Percentiles rank a stretch among this genome's conserved stretches.
These are phyloP conservation scores for Cnidoscolus chayamansa DNA, from an alignment of 441 rosid genomes.

Conservation along the genomic window DNA sequence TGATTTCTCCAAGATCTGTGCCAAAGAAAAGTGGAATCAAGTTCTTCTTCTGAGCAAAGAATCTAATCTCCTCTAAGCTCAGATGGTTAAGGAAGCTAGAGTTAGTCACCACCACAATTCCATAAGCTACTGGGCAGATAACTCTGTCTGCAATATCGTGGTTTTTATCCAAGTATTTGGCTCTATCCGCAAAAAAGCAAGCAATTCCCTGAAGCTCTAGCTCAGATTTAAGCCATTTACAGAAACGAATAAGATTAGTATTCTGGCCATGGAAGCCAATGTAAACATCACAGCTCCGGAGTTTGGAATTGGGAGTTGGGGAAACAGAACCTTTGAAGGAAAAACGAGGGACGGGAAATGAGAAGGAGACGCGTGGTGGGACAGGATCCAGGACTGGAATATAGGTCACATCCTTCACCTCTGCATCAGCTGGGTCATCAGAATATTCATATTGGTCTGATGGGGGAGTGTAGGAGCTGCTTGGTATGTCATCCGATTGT, in stretches of 20 bases:
- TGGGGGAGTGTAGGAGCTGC: constrained; percentile 86
- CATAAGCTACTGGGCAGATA: constrained; percentile 75
- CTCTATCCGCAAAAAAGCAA: constrained; percentile 83
- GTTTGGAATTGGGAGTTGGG: constrained; percentile 66
- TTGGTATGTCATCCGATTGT: constrained; percentile 71
- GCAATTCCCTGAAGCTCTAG: constrained; percentile 92
- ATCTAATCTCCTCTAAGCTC: constrained; percentile 43
- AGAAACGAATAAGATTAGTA: no score
- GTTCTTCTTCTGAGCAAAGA: constrained; percentile 50
- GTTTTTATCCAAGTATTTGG: constrained; percentile 75
- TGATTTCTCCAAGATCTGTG: constrained; percentile 54
- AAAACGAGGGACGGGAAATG: constrained; percentile 80
- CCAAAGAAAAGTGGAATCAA: constrained; percentile 68
- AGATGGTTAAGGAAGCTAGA: constrained; percentile 59
- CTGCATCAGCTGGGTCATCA: constrained; percentile 60
- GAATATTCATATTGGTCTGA: constrained; percentile 75
- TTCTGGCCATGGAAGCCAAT: constrained; percentile 80
- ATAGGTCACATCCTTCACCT: constrained; percentile 58
- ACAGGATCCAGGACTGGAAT: constrained; percentile 49
- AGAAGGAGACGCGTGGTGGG: constrained; percentile 71
- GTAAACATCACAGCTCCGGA: constrained; percentile 85
- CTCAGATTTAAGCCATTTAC: constrained; percentile 80
- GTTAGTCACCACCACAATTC: constrained; percentile 64
- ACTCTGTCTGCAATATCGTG: constrained; percentile 85
- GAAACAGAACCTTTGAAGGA: constrained; percentile 67